phyloP scores from a whole-genome alignment of 345 rosid species.

The Theobroma cacao region DNA sequence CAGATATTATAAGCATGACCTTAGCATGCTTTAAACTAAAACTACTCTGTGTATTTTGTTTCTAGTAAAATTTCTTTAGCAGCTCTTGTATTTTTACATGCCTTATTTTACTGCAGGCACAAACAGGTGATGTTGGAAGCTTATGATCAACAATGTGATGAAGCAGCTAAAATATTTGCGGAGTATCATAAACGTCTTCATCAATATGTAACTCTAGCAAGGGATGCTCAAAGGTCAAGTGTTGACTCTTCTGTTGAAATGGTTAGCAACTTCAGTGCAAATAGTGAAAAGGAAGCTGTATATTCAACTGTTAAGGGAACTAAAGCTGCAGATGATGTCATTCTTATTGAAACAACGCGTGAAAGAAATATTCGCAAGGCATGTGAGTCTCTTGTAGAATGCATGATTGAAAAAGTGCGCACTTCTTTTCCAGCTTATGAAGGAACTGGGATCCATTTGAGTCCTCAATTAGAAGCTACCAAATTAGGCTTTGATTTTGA shows the following conservation, averaged over 20 bases:
- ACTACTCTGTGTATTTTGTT: neutral
- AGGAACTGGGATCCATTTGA: constrained; percentile 77
- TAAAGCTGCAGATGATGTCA: constrained; percentile 73
- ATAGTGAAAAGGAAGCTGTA: constrained; percentile 69
- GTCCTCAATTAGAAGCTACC: constrained; percentile 70
- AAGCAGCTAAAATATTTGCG: constrained; percentile 82
- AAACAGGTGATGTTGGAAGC: constrained; percentile 84
- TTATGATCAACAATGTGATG: constrained; percentile 91
- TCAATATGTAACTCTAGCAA: constrained; percentile 79
- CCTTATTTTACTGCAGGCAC: constrained; percentile 49
- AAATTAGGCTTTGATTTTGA: constrained; percentile 82
- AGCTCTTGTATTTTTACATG: neutral
- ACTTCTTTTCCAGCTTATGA: constrained; percentile 87
- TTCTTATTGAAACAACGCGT: constrained; percentile 76
- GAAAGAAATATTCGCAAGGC: constrained; percentile 82
- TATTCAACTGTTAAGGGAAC: constrained; percentile 86
- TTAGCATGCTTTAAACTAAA: neutral
- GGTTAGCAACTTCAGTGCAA: constrained; percentile 41
- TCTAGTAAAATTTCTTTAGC: neutral
- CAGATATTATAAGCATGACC: neutral
- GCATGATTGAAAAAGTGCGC: constrained; percentile 65
- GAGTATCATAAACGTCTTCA: constrained; percentile 84
- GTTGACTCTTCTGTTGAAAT: constrained; percentile 53
- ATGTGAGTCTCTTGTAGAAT: constrained; percentile 75
- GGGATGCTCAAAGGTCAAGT: constrained; percentile 69